Evolutionary conservation across 768 basidiomycete species (phyloP), one percentile per base, ranked within the genome.

Genomic region (Hypsizygus marmoreus): DNA sequence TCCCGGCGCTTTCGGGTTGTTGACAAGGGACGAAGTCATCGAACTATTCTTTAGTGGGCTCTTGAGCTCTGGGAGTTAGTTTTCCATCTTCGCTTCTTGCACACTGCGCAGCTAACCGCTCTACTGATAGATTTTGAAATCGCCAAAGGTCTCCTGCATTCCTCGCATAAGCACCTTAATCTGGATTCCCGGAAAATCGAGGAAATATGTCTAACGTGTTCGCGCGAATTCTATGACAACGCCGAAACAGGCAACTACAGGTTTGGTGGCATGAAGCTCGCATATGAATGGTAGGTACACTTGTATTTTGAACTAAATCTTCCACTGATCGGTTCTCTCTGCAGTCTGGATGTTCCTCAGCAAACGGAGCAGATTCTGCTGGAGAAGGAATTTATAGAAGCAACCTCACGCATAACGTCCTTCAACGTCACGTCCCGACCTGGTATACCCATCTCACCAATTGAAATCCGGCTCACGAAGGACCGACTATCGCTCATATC

Each of bases 351-450:
- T 39, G 88, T 97, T 10, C 83, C 89, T 1, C 72, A 71, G 5
- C 65, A 73, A 4, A 85, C 92, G 0, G 77, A 82, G 13, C 73
- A 71, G 0, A 74, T 95, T 43, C 54, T 65, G 11, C 73, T 70
- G 47, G 92, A 97, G 62, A 86, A 84, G 45, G 88, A 92, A 43
- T 99, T 97, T 66, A 97, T 99, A 51, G 95, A 98, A 70, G 97
- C 97, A 2, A 99, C 97, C 1, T 95, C 93, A 19, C 86, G 91
- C 2, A 84, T 99, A 9, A 82, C 86, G n/a, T 92, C 95, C 3
- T 99, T 91, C 75, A 89, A 91, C 47, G 76, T 95, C 49, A 74
- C 75, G 62, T 84, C 91, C 17, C 75, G 81, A 4, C 80, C 84
- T 7, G 86, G 90, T 35, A 79, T 86, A 32, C 78, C 84, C 5